Conservation (phyloP, 331 rosid genomes). For the Acacia pycnantha region DNA sequence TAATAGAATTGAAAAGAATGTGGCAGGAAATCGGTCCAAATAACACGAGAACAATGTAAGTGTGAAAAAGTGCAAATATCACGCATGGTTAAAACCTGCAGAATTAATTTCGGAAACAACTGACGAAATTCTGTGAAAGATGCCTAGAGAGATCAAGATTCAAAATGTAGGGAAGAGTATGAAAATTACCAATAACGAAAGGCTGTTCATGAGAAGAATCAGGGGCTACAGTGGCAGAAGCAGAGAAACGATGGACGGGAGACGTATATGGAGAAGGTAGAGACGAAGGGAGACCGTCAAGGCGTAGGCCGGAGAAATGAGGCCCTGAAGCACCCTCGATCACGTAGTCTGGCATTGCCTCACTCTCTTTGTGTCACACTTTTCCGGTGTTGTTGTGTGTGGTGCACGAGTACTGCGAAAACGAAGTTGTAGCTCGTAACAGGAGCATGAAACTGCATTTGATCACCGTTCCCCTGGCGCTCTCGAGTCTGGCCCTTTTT, state of each 20-base stretch:
- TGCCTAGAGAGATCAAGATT: not conserved
- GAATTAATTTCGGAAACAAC: not conserved
- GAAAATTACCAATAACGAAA: slow-evolving; percentile 69
- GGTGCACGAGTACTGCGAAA: not conserved
- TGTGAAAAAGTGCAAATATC: not conserved
- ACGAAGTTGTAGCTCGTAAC: not conserved
- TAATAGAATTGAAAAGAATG: not conserved
- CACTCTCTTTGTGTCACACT: not conserved
- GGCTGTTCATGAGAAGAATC: slow-evolving; percentile 65
- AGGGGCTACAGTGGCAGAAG: slow-evolving; percentile 26
- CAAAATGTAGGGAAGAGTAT: not conserved
- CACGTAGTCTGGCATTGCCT: slow-evolving; percentile 69
- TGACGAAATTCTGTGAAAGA: not conserved
- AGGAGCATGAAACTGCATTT: not conserved
- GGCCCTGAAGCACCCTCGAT: slow-evolving; percentile 91
- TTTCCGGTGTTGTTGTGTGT: not conserved
- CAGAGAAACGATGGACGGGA: slow-evolving; percentile 35
- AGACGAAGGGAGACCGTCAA: slow-evolving; percentile 53
- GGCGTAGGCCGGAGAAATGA: slow-evolving; percentile 86
- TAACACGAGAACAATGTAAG: not conserved
- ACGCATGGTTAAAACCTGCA: not conserved
- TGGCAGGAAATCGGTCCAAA: not conserved
- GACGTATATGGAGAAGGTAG: slow-evolving; percentile 48
- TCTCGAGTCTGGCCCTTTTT: not conserved
- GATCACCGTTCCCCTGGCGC: not conserved